Conservation (phyloP, 1,284 basidiomycete genomes). For the Coniferiporia weirii region DNA sequence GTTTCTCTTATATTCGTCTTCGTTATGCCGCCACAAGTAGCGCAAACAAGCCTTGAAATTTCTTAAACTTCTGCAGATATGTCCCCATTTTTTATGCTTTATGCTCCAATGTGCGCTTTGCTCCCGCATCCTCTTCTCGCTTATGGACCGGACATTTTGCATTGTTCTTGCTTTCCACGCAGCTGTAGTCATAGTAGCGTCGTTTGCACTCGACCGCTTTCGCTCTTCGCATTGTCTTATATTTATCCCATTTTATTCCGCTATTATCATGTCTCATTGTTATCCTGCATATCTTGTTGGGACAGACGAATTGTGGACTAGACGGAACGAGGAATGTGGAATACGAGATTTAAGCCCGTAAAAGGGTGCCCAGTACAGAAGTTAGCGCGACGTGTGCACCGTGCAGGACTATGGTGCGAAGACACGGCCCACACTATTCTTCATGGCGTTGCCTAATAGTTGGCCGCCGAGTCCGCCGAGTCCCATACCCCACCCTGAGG, state of each 20-base stretch:
- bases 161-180: neutral
- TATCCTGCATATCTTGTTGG: conserved; percentile 6
- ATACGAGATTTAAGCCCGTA: neutral
- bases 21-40: neutral
- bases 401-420: conserved; percentile 32
- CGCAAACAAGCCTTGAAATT: neutral
- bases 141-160: neutral
- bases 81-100: neutral
- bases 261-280: conserved; percentile 1
- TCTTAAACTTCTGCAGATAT: neutral
- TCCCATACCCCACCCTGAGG: conserved; percentile 58
- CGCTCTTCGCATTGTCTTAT: conserved; percentile 11
- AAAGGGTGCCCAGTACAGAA: neutral
- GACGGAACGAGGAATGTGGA: neutral
- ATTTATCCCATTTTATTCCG: conserved; percentile 20
- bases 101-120: neutral
- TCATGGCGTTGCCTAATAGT: conserved; percentile 72
- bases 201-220: conserved; percentile 13
- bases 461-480: conserved; percentile 76
- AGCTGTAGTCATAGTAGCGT: conserved; percentile 16
- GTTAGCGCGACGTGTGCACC: neutral
- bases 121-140: conserved; percentile 7
- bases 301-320: conserved; percentile 6
- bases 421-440: conserved; percentile 73
- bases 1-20: neutral